Evolutionary conservation across 345 rosid species (phyloP), one percentile per base, ranked within the genome.

Genomic region (Adansonia digitata): DNA sequence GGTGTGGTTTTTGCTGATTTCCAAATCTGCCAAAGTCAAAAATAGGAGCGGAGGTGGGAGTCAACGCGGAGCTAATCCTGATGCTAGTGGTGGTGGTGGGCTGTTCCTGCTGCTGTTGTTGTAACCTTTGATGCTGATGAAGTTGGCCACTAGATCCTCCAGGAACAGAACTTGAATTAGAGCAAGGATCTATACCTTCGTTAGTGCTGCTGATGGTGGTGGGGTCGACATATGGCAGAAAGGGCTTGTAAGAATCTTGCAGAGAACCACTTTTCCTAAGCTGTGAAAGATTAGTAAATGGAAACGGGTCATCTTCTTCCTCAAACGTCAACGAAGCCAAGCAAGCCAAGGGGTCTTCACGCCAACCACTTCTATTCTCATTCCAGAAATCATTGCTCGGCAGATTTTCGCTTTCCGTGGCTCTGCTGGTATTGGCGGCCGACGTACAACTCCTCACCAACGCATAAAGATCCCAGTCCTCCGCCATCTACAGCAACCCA

Each of bases 381-480:
- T 10, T 7, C 51, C 55, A 5, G 18, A 64, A 7, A 10, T 43
- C 29, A 3, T 67, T 56, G n/a, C n/a, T n/a, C n/a, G n/a, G n/a
- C n/a, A n/a, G n/a, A 13, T 37, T 22, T 3, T 67, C 51, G 7
- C 79, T 43, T 12, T 39, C 34, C 27, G 17, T 5, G 51, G 71
- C 18, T 43, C 14, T 45, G 55, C 68, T 0, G 22, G 48, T 56
- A 3, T 67, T 34, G n/a, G 74, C n/a, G 9, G 77, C 46, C 24
- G 92, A 66, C 80, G 77, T 63, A 79, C 89, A 92, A 77, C 95
- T 81, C 79, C 89, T 88, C 11, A 94, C 95, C 37, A 94, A 82
- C 8, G 98, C 97, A 52, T 52, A 78, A 42, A 94, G 91, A 86
- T 92, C 98, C 98, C 97, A 94, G 55, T 88, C 90, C 45, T 84